Evolutionary conservation across 2,329 filamentous ascomycete genomes (phyloP).

Genomic region (Fusarium siculi): DNA sequence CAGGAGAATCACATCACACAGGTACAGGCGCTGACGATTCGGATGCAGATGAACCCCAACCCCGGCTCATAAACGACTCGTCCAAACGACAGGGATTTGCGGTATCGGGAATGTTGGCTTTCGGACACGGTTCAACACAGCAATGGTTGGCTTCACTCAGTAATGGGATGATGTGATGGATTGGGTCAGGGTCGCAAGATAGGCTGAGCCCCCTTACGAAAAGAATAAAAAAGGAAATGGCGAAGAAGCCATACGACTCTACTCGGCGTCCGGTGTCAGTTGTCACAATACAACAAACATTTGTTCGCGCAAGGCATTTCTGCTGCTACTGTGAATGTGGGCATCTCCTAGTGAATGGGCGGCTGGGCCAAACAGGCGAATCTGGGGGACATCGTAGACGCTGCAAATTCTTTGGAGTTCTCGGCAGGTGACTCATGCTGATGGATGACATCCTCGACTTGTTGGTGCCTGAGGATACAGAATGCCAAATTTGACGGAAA

Average conservation of each 20-base stretch:
- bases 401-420: not conserved
- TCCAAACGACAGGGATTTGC: slow-evolving; percentile 40
- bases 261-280: slow-evolving; percentile 56
- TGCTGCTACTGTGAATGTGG: slow-evolving; percentile 27
- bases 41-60: slow-evolving; percentile 86
- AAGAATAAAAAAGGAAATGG: slow-evolving; percentile 45
- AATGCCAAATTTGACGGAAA: not conserved
- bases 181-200: slow-evolving; percentile 50
- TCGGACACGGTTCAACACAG: slow-evolving; percentile 45
- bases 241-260: slow-evolving; percentile 53
- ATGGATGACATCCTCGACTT: slow-evolving; percentile 25
- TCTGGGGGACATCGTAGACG: slow-evolving; percentile 15
- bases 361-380: not conserved
- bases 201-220: slow-evolving; percentile 49
- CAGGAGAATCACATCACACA: not conserved
- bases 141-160: slow-evolving; percentile 47
- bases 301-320: slow-evolving; percentile 42
- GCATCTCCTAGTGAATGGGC: not conserved
- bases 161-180: slow-evolving; percentile 51
- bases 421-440: slow-evolving; percentile 40
- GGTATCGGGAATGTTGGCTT: slow-evolving; percentile 46
- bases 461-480: slow-evolving; percentile 18
- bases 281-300: slow-evolving; percentile 53
- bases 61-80: slow-evolving; percentile 70
- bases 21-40: slow-evolving; percentile 39